phyloP scores from a whole-genome alignment of 345 rosid genomes.

The Dipteronia dyeriana region DNA sequence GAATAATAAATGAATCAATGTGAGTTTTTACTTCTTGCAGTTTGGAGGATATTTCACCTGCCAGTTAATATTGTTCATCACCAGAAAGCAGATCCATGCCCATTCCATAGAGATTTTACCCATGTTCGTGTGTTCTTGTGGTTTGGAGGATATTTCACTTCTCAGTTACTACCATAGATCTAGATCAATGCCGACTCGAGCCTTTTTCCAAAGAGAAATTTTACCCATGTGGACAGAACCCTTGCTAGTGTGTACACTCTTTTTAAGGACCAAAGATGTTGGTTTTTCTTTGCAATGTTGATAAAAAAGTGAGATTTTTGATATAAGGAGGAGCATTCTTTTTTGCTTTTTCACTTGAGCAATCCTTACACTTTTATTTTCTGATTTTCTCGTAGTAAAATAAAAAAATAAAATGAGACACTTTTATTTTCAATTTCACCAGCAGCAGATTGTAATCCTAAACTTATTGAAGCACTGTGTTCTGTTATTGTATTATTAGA shows the following conservation, averaged over 20 bases:
- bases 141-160: constrained; percentile 70
- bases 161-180: constrained; percentile 30
- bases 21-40: constrained; percentile 33
- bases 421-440: too few relatives aligned
- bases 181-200: background rate
- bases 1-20: background rate
- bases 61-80: constrained; percentile 24
- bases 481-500: background rate
- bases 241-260: background rate
- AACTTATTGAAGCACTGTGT: background rate
- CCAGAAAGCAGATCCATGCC: background rate
- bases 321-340: background rate
- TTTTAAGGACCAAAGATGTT: background rate
- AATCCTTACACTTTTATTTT: too few relatives aligned
- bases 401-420: background rate
- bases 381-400: background rate
- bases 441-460: background rate
- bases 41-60: constrained; percentile 71
- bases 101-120: background rate
- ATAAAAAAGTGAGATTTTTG: background rate
- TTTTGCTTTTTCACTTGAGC: background rate
- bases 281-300: background rate
- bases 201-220: too few relatives aligned
- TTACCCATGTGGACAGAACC: background rate
- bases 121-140: constrained; percentile 27